Conservation (phyloP, 768 basidiomycete species). For the Suillus subluteus region DNA sequence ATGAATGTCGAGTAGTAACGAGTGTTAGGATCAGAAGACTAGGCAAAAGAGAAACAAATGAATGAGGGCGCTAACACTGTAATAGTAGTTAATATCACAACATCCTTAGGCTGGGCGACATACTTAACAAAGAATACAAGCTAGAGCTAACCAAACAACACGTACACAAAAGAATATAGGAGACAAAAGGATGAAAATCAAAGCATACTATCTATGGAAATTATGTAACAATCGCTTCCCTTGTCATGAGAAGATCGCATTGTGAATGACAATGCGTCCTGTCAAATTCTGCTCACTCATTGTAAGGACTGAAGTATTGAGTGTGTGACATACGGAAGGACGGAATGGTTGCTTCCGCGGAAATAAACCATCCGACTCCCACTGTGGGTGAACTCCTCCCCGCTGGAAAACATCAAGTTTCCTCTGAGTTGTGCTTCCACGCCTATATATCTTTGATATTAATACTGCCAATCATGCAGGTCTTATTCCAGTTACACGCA, state of each 20-base stretch:
- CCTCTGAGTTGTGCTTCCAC: conserved; percentile 25
- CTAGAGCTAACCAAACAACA: conserved; percentile 18
- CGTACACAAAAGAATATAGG: conserved; percentile 15
- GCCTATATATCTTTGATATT: conserved; percentile 19
- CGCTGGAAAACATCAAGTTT: not conserved
- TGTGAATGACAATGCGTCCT: not conserved
- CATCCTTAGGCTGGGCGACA: not conserved
- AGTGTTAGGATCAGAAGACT: conserved; percentile 16
- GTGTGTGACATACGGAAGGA: not conserved
- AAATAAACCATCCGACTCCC: not conserved
- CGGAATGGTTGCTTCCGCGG: not conserved
- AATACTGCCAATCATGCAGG: conserved; percentile 1
- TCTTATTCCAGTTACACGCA: conserved; percentile 19
- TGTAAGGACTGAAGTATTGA: not conserved
- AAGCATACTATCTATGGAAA: not conserved
- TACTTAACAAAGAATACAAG: conserved; percentile 7
- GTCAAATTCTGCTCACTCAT: not conserved
- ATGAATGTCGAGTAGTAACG: conserved; percentile 15
- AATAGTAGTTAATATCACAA: not conserved
- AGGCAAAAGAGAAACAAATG: conserved; percentile 9
- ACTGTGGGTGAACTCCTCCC: not conserved
- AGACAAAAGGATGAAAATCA: conserved; percentile 4
- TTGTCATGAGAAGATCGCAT: not conserved
- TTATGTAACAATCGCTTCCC: not conserved
- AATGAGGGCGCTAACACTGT: conserved; percentile 12